Conservation (phyloP, 2,329 filamentous ascomycete genomes). For the Aureobasidium sp. region DNA sequence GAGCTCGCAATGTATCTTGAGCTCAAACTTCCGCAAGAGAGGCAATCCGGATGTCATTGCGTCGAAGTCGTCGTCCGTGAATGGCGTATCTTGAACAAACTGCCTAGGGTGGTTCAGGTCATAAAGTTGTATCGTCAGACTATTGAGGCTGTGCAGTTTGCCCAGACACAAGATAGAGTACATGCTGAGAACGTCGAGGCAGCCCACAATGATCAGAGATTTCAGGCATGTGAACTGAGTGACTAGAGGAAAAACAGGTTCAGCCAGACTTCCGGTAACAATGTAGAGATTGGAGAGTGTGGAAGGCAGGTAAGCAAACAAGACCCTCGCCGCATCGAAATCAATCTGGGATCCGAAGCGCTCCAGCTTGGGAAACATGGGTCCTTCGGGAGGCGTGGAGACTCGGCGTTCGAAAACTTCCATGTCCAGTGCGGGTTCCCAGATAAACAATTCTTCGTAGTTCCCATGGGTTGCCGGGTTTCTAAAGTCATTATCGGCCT, state of each 20-base stretch:
- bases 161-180: neutral
- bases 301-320: neutral
- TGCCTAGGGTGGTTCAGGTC: neutral
- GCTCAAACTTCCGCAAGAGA: neutral
- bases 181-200: neutral
- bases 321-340: neutral
- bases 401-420: neutral
- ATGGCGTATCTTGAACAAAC: neutral
- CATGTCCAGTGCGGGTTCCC: neutral
- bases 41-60: neutral
- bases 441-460: neutral
- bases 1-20: neutral
- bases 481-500: neutral
- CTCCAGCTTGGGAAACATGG: neutral
- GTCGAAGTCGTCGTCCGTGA: neutral
- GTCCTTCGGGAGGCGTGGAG: neutral
- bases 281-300: neutral
- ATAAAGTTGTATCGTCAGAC: neutral
- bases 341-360: neutral
- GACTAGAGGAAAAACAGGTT: neutral
- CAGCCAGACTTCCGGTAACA: neutral
- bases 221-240: neutral
- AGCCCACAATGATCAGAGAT: neutral
- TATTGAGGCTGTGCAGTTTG: neutral
- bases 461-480: neutral